Evolutionary conservation across 331 rosid genomes (phyloP), one percentile per base, ranked within the genome.

Genomic region (Malus hybrid): DNA sequence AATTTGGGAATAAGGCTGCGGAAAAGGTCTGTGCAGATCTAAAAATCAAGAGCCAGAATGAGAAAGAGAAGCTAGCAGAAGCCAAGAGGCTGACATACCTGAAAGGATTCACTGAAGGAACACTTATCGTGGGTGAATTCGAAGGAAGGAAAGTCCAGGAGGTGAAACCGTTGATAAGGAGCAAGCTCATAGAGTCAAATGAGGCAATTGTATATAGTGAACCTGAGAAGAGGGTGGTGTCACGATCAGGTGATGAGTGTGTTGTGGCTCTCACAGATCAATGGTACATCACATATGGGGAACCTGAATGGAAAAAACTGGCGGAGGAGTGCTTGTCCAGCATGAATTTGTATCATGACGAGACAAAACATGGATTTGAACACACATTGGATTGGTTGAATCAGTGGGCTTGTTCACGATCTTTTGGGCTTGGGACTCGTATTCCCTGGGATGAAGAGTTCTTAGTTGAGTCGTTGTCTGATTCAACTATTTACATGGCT

Each of bases 401-500:
- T 73, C 98, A 93, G 83, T 90, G 97, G 97, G 98, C 97, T 63
- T 91, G 98, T 80, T 91, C 96, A 50, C 82, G 98, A 29, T 88
- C 96, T 15, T 91, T 93, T 76, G 96, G 96, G 54, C 89, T 93
- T 69, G 98, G 98, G 79, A 91, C 97, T 12, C 97, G 86, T 65
- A 93, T 93, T 64, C 98, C 98, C 2, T 91, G 97, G 97, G 98
- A 93, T 69, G 96, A 93, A 63, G 90, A 93, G 39, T 93, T 66
- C 79, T 81, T 93, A 20, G 98, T 93, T 1, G 98, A 93, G 85
- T 91, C 98, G 19, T 71, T 93, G 64, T 93, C 98, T 18, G 98
- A 93, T 83, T 93, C 98, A 66, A 93, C 97, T 63, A 86, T 93
- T 74, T 93, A 93, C 89, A 91, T 90, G 98, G 98, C 98, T 74